phyloP scores from a whole-genome alignment of 2,329 filamentous ascomycete genomes.

The Colletotrichum chlorophyti region DNA sequence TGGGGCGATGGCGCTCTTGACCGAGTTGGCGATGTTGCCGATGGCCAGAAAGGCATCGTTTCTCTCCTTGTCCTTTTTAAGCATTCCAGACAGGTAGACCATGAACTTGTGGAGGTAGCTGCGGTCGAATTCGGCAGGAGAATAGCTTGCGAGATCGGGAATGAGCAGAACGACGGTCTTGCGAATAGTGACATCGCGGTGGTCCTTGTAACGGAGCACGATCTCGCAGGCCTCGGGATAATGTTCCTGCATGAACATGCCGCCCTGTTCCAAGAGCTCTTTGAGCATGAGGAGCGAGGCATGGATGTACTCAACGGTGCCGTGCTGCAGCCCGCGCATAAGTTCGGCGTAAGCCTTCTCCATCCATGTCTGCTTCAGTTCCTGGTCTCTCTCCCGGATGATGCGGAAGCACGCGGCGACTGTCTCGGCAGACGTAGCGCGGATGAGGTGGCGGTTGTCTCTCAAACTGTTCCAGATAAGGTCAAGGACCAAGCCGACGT shows the following conservation, averaged over 20 bases:
- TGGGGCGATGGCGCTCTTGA: constrained; percentile 92
- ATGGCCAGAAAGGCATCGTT: constrained; percentile 96
- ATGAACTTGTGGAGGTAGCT: constrained; percentile 94
- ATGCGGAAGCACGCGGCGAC: constrained; percentile 97
- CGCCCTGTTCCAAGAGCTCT: constrained; percentile 90
- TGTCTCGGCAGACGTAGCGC: constrained; percentile 89
- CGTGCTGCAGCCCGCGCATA: constrained; percentile 77
- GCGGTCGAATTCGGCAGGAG: constrained; percentile 86
- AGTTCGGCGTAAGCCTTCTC: constrained; percentile 89
- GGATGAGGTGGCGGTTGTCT: constrained; percentile 88
- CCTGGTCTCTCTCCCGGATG: constrained; percentile 88
- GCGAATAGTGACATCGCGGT: constrained; percentile 85
- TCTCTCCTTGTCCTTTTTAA: constrained; percentile 93
- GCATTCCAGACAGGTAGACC: constrained; percentile 90
- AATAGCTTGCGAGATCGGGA: constrained; percentile 90
- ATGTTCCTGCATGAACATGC: constrained; percentile 98
- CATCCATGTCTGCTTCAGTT: constrained; percentile 88
- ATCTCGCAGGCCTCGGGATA: constrained; percentile 94
- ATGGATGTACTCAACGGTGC: constrained; percentile 87
- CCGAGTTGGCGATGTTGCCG: constrained; percentile 93
- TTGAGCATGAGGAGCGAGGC: constrained; percentile 93
- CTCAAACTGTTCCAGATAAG: constrained; percentile 95
- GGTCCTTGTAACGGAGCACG: constrained; percentile 90
- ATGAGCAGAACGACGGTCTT: constrained; percentile 91
- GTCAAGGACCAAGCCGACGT: constrained; percentile 93